Conservation (phyloP, 257 asterid genomes). For the Avicennia marina region DNA sequence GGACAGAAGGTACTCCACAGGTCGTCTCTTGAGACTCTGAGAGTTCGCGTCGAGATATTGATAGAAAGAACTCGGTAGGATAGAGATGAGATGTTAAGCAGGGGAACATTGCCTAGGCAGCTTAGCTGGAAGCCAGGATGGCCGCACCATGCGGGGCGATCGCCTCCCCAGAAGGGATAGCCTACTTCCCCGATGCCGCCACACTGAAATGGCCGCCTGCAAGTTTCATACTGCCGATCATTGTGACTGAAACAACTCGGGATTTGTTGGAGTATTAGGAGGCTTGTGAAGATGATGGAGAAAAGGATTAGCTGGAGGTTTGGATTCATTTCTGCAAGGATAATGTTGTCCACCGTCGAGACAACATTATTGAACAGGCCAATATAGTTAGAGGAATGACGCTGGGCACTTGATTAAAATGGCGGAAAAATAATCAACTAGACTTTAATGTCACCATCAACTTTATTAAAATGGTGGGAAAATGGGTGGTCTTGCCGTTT, state of each 20-base stretch:
- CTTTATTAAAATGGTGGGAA: too few species aligned
- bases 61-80: constrained; percentile 19
- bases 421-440: too few species aligned
- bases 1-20: constrained; percentile 27
- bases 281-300: not conserved
- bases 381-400: too few species aligned
- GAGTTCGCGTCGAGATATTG: not conserved
- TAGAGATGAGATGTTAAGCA: constrained; percentile 16
- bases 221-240: constrained; percentile 8
- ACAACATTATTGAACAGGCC: too few species aligned
- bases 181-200: not conserved
- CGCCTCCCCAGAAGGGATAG: constrained; percentile 54
- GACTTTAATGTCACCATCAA: too few species aligned
- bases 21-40: constrained; percentile 42
- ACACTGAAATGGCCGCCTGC: constrained; percentile 26
- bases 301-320: too few species aligned
- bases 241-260: constrained; percentile 22
- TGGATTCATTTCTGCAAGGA: too few species aligned
- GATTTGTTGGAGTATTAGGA: not conserved
- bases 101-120: constrained; percentile 24
- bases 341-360: too few species aligned
- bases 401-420: too few species aligned
- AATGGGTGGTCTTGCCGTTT: too few species aligned
- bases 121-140: constrained; percentile 31
- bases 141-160: constrained; percentile 39